Conservation (phyloP, 2,329 filamentous ascomycete species). For the Cladorrhinum sp. region DNA sequence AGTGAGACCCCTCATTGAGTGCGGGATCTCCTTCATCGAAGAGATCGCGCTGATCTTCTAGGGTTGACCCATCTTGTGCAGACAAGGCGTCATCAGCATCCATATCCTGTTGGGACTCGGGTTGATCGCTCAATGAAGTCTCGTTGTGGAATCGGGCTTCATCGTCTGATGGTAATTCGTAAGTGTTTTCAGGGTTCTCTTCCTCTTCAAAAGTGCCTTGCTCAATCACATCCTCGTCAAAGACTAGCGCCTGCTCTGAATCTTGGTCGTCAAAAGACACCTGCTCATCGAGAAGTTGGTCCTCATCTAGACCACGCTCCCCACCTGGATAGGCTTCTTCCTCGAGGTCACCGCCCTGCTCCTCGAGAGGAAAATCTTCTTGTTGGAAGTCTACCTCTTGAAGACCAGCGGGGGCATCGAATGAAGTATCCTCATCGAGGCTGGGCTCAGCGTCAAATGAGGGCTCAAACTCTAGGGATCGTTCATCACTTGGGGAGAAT, state of each 20-base stretch:
- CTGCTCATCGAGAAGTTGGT: not conserved
- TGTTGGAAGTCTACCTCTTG: not conserved
- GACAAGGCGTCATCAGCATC: not conserved
- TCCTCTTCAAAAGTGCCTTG: not conserved
- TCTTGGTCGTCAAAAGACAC: not conserved
- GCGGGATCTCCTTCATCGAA: not conserved
- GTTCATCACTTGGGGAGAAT: too few relatives aligned
- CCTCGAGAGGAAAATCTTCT: not conserved
- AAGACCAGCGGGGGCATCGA: not conserved
- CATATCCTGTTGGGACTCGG: not conserved
- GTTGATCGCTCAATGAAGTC: not conserved
- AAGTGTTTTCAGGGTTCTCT: not conserved
- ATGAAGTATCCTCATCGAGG: not conserved
- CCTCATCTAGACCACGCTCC: not conserved
- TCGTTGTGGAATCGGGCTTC: not conserved
- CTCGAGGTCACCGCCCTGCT: not conserved
- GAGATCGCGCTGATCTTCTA: not conserved
- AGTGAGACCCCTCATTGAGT: not conserved
- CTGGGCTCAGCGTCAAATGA: not conserved
- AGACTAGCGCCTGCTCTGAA: not conserved
- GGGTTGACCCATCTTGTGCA: too few relatives aligned
- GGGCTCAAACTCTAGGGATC: not conserved
- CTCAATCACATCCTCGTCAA: not conserved
- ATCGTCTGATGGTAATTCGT: not conserved
- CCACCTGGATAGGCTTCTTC: not conserved